Evolutionary conservation across 2,329 filamentous ascomycete genomes (phyloP).

Genomic region (Fusarium lyarnte): DNA sequence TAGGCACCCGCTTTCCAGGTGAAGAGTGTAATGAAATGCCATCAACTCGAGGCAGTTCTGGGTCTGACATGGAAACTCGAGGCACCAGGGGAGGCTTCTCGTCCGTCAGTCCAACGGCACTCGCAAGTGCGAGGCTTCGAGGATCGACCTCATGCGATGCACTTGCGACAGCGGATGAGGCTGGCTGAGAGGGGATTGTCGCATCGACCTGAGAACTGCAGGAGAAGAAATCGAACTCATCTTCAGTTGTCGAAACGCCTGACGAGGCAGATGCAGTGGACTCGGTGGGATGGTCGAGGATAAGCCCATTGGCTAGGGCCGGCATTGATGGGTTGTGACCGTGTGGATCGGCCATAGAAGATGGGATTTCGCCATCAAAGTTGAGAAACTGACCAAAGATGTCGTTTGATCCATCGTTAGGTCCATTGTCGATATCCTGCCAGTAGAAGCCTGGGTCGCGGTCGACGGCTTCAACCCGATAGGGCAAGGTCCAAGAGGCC

Average conservation of each 20-base stretch:
- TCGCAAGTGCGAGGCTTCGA: conserved; percentile 40
- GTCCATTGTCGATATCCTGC: conserved; percentile 46
- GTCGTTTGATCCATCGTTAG: conserved; percentile 46
- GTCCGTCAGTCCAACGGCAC: conserved; percentile 11
- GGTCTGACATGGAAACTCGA: conserved; percentile 57
- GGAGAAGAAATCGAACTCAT: conserved; percentile 51
- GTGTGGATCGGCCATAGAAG: conserved; percentile 36
- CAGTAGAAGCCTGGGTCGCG: conserved; percentile 50
- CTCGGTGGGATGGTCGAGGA: conserved; percentile 45
- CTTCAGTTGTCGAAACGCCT: conserved; percentile 47
- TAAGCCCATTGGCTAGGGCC: conserved; percentile 42
- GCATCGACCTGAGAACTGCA: conserved; percentile 46
- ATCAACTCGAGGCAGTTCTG: conserved; percentile 58
- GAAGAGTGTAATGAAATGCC: conserved; percentile 56
- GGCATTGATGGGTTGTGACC: conserved; percentile 37
- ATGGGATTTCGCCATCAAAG: conserved; percentile 46
- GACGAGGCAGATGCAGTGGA: conserved; percentile 50
- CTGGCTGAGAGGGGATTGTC: conserved; percentile 36
- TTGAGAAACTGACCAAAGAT: conserved; percentile 52
- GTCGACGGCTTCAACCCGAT: conserved; percentile 48
- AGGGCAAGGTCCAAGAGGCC: conserved; percentile 51
- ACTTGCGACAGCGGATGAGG: conserved; percentile 14
- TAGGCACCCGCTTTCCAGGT: conserved; percentile 44
- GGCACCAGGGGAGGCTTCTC: conserved; percentile 41
- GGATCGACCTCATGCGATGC: conserved; percentile 45